Conservation (phyloP, 1,284 basidiomycete species). For the Sanguinoderma infundibulare region DNA sequence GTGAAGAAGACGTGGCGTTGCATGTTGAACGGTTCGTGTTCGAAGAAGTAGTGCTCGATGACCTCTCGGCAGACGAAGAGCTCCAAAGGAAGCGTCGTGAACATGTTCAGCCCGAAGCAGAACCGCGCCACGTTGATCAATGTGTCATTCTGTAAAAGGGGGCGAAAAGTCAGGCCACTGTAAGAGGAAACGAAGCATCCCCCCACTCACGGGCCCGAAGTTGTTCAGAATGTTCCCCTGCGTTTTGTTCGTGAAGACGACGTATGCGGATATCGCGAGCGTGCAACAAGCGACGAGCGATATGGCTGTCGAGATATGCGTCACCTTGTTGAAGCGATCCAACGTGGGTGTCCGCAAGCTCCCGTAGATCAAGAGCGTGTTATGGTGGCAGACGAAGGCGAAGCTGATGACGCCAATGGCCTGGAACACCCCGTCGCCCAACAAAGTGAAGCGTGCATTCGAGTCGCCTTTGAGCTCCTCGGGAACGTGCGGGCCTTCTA, state of each 20-base stretch:
- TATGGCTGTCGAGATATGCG: slow-evolving; percentile 87
- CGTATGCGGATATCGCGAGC: slow-evolving; percentile 89
- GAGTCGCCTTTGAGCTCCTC: slow-evolving; percentile 81
- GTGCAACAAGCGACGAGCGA: slow-evolving; percentile 83
- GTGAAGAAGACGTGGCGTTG: slow-evolving; percentile 94
- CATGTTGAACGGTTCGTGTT: slow-evolving; percentile 78
- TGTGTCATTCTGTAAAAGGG: slow-evolving; percentile 62
- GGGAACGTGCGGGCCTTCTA: slow-evolving; percentile 86
- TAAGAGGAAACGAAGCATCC: not conserved
- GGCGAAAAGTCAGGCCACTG: not conserved
- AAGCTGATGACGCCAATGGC: slow-evolving; percentile 96
- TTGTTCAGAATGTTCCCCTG: slow-evolving; percentile 95
- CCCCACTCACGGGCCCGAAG: slow-evolving; percentile 66
- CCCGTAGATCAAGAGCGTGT: slow-evolving; percentile 94
- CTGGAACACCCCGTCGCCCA: slow-evolving; percentile 83
- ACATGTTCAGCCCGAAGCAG: slow-evolving; percentile 98
- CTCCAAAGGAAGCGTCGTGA: slow-evolving; percentile 93
- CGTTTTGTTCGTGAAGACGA: slow-evolving; percentile 95
- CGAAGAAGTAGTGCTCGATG: slow-evolving; percentile 92
- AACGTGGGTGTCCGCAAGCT: slow-evolving; percentile 92
- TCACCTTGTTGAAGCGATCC: slow-evolving; percentile 92
- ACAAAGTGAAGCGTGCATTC: slow-evolving; percentile 69
- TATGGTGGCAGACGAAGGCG: slow-evolving; percentile 94
- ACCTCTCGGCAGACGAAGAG: slow-evolving; percentile 96
- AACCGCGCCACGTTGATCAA: slow-evolving; percentile 94